phyloP scores from a whole-genome alignment of 2,329 filamentous ascomycete species.

The Thelonectria discophora region DNA sequence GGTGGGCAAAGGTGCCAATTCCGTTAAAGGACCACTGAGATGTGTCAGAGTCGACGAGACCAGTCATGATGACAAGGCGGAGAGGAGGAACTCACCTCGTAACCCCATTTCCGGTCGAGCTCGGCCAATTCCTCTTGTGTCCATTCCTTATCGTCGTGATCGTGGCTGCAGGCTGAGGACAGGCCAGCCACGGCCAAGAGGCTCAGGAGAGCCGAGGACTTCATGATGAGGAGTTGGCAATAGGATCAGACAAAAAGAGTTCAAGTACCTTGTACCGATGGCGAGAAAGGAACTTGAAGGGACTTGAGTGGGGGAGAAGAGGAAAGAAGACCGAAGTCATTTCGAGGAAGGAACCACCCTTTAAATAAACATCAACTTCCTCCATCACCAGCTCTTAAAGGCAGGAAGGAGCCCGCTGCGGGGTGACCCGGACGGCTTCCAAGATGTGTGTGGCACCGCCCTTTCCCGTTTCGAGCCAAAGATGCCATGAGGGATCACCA shows the following conservation, averaged over 20 bases:
- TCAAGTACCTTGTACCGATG: not conserved
- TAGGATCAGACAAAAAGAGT: not conserved
- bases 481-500: no score
- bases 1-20: slow-evolving; percentile 78
- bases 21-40: slow-evolving; percentile 67
- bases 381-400: no score
- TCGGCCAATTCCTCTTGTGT: slow-evolving; percentile 60
- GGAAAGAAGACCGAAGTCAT: not conserved
- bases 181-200: slow-evolving; percentile 41
- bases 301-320: not conserved
- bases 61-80: slow-evolving; percentile 9
- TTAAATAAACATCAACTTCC: no score
- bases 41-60: not conserved
- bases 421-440: no score
- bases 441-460: no score
- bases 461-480: no score
- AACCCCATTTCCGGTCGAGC: slow-evolving; percentile 65
- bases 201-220: slow-evolving; percentile 35
- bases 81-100: slow-evolving; percentile 54
- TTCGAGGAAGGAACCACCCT: no score
- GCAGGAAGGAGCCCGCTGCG: no score
- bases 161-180: slow-evolving; percentile 42
- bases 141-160: slow-evolving; percentile 54
- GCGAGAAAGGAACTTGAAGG: not conserved
- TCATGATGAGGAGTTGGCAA: slow-evolving; percentile 35